Evolutionary conservation across 805 yeast genomes (phyloP).

Genomic region (Candida wancherniae): DNA sequence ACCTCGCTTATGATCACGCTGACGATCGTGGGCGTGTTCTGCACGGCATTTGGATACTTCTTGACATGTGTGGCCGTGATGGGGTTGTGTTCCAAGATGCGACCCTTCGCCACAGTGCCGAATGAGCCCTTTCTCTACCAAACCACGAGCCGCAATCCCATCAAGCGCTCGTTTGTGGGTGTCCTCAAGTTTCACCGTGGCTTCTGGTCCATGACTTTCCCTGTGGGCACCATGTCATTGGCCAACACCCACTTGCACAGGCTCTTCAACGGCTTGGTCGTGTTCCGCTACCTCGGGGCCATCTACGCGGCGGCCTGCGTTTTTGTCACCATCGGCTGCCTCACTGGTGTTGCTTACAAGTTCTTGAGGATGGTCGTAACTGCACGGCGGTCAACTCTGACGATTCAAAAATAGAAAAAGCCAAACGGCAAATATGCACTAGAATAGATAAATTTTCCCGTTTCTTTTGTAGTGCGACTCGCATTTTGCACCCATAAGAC

Average conservation of each 20-base stretch:
- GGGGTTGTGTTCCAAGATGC: slow-evolving; percentile 39
- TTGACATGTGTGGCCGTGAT: slow-evolving; percentile 34
- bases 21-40: slow-evolving; percentile 34
- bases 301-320: slow-evolving; percentile 55
- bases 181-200: slow-evolving; percentile 19
- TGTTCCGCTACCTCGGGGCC: slow-evolving; percentile 59
- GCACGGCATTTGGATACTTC: slow-evolving; percentile 56
- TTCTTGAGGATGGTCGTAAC: slow-evolving; percentile 11
- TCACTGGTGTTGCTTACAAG: slow-evolving; percentile 24
- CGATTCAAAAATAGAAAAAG: no score
- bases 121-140: slow-evolving; percentile 19
- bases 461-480: no score
- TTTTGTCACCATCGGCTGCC: slow-evolving; percentile 34
- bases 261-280: slow-evolving; percentile 33
- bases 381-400: no score
- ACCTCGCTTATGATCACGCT: slow-evolving; percentile 13
- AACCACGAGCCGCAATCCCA: slow-evolving; percentile 6
- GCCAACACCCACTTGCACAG: slow-evolving; percentile 49
- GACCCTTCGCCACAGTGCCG: slow-evolving; percentile 30
- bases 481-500: no score
- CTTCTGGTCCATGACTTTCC: slow-evolving; percentile 86
- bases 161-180: slow-evolving; percentile 15
- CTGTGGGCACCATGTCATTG: slow-evolving; percentile 68
- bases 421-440: no score
- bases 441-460: no score